These are phyloP conservation scores for Ploettnerulaceae sp. DNA, from an alignment of 2,329 filamentous ascomycete species.

Conservation along the genomic window DNA sequence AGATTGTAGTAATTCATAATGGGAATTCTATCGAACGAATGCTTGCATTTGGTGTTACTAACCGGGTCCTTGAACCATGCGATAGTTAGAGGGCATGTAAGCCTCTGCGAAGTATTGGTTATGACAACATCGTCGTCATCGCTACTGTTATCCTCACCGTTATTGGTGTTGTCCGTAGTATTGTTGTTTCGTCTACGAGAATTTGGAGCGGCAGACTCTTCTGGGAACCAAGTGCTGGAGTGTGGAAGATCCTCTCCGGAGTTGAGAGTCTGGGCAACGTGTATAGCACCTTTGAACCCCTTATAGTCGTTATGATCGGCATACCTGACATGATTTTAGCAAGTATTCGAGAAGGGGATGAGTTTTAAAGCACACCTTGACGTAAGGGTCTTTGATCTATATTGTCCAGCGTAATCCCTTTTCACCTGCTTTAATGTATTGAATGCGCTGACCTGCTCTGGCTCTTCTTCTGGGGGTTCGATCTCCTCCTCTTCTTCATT, in stretches of 20 bases:
- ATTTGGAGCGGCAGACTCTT: slow-evolving; percentile 2
- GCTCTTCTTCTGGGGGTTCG: slow-evolving; percentile 33
- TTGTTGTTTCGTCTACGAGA: slow-evolving; percentile 16
- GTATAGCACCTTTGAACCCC: slow-evolving; percentile 55
- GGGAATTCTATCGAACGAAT: slow-evolving; percentile 64
- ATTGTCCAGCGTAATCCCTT: slow-evolving; percentile 34
- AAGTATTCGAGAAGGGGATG: too few relatives aligned
- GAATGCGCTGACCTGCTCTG: slow-evolving; percentile 33
- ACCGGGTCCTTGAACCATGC: slow-evolving; percentile 60
- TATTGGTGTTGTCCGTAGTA: slow-evolving; percentile 13
- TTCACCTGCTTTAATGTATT: slow-evolving; percentile 36
- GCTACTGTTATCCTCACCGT: slow-evolving; percentile 43
- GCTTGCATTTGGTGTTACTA: slow-evolving; percentile 62
- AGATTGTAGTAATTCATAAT: slow-evolving; percentile 47
- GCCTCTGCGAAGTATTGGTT: slow-evolving; percentile 56
- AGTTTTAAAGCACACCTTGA: slow-evolving; percentile 35
- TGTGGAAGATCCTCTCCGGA: slow-evolving; percentile 49
- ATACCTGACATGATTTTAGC: slow-evolving; percentile 41
- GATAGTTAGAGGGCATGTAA: slow-evolving; percentile 66
- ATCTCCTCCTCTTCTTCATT: slow-evolving; percentile 39
- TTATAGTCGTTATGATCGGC: slow-evolving; percentile 55
- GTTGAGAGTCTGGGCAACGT: slow-evolving; percentile 54
- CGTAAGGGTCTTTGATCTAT: slow-evolving; percentile 37
- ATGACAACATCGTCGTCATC: slow-evolving; percentile 70
- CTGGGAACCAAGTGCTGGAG: slow-evolving; percentile 56